Conservation (phyloP, 495 filamentous ascomycete genomes). For the Penicillium roqueforti region DNA sequence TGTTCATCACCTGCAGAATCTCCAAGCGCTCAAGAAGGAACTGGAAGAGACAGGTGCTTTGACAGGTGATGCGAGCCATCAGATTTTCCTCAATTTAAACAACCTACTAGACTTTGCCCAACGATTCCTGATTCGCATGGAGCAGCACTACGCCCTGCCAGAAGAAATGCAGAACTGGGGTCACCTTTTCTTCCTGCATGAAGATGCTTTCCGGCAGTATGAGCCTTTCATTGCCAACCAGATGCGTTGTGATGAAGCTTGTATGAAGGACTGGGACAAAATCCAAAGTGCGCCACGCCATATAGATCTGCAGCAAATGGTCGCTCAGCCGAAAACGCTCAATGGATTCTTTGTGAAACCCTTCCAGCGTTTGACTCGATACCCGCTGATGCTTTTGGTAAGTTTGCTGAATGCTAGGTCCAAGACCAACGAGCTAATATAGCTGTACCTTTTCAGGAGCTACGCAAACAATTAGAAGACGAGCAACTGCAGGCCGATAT, state of each 20-base stretch:
- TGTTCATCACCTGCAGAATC: constrained; percentile 93
- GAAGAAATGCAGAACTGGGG: constrained; percentile 87
- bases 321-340: constrained; percentile 56
- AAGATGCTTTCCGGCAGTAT: constrained; percentile 82
- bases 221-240: constrained; percentile 97
- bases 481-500: constrained; percentile 65
- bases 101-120: constrained; percentile 91
- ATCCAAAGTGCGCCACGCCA: constrained; percentile 52
- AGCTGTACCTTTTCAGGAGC: constrained; percentile 53
- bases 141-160: constrained; percentile 84
- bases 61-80: constrained; percentile 84
- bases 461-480: constrained; percentile 77
- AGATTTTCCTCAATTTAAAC: constrained; percentile 95
- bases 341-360: constrained; percentile 93
- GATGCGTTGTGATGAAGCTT: constrained; percentile 48
- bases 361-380: constrained; percentile 92
- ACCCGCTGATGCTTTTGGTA: constrained; percentile 85
- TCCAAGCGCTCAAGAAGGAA: constrained; percentile 88
- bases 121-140: constrained; percentile 88
- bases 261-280: constrained; percentile 51
- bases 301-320: constrained; percentile 57
- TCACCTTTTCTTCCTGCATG: constrained; percentile 69
- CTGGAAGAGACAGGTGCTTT: constrained; percentile 83
- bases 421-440: not conserved
- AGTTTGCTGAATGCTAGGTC: constrained; percentile 16